These are phyloP conservation scores for Smallanthus sonchifolius DNA, from an alignment of 129 eudicot species.

Conservation along the genomic window DNA sequence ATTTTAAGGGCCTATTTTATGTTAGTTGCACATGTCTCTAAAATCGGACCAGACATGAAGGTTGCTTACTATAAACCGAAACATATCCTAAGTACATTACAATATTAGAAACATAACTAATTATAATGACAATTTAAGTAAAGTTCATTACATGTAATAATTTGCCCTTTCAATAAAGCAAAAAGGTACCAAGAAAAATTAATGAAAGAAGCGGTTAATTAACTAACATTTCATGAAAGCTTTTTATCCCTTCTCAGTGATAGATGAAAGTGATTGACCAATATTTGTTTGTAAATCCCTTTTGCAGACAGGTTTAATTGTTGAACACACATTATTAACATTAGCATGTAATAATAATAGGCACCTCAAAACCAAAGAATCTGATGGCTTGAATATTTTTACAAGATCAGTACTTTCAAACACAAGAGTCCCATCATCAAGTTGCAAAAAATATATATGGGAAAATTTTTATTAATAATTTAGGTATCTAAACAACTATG, in stretches of 20 bases:
- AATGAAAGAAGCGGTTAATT: background rate
- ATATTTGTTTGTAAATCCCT: too few relatives aligned
- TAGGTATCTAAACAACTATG: slow-evolving; percentile 13
- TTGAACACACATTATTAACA: slow-evolving; percentile 5
- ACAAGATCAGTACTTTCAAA: slow-evolving; percentile 10
- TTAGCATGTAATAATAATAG: background rate
- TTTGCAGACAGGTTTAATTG: background rate
- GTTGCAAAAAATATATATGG: slow-evolving; percentile 13
- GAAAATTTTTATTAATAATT: slow-evolving; percentile 12
- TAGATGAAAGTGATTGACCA: background rate
- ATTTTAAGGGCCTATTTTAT: too few relatives aligned
- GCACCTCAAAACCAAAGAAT: slow-evolving; percentile 11
- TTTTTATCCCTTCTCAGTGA: background rate
- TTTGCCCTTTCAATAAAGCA: background rate
- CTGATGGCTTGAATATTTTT: background rate
- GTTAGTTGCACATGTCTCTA: too few relatives aligned
- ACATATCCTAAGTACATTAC: too few relatives aligned
- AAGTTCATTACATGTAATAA: background rate
- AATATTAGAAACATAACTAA: too few relatives aligned
- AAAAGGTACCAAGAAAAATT: background rate
- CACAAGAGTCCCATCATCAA: slow-evolving; percentile 10
- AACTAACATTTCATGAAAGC: background rate
- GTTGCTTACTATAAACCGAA: too few relatives aligned
- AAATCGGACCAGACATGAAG: too few relatives aligned
- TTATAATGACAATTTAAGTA: background rate